Percentiles rank a stretch among this genome's conserved stretches.
Conservation (phyloP, 2,329 filamentous ascomycete genomes). For the Colletotrichum lindemuthianum region DNA sequence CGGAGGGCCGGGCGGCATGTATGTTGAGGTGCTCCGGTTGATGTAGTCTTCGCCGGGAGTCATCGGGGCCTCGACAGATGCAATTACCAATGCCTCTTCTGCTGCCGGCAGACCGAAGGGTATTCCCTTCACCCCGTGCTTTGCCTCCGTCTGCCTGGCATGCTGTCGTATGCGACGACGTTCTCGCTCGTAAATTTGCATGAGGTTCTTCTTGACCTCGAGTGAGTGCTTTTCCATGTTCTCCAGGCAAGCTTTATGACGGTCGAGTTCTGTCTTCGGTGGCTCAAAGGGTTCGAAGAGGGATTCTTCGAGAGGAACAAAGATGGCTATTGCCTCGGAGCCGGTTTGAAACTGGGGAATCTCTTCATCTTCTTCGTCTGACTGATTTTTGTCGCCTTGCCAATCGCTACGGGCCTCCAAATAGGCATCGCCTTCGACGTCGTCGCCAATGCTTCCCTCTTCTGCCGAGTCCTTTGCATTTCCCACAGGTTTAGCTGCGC, state of each 20-base stretch:
- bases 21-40: conserved; percentile 16
- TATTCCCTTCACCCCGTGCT: conserved; percentile 7
- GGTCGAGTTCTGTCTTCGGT: conserved; percentile 43
- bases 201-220: conserved; percentile 45
- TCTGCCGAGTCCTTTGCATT: background rate
- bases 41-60: conserved; percentile 18
- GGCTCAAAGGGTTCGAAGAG: conserved; percentile 41
- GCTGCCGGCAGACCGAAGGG: conserved; percentile 2
- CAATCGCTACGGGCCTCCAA: background rate
- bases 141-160: conserved; percentile 34
- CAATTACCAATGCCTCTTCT: conserved; percentile 16
- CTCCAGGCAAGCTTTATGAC: conserved; percentile 42
- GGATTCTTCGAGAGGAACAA: conserved; percentile 46
- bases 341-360: conserved; percentile 41
- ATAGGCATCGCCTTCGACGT: background rate
- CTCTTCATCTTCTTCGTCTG: conserved; percentile 16
- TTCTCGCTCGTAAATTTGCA: conserved; percentile 47
- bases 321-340: conserved; percentile 39
- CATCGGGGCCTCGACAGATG: conserved; percentile 14
- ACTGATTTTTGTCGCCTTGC: background rate
- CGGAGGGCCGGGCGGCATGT: conserved; percentile 8
- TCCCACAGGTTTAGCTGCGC: too few relatives aligned
- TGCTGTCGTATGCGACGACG: conserved; percentile 42
- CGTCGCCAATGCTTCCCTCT: background rate
- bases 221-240: conserved; percentile 44